Percentiles rank a stretch among this genome's conserved stretches.
phyloP scores from a whole-genome alignment of 2,329 filamentous ascomycete species.

The Fusarium decemcellulare region DNA sequence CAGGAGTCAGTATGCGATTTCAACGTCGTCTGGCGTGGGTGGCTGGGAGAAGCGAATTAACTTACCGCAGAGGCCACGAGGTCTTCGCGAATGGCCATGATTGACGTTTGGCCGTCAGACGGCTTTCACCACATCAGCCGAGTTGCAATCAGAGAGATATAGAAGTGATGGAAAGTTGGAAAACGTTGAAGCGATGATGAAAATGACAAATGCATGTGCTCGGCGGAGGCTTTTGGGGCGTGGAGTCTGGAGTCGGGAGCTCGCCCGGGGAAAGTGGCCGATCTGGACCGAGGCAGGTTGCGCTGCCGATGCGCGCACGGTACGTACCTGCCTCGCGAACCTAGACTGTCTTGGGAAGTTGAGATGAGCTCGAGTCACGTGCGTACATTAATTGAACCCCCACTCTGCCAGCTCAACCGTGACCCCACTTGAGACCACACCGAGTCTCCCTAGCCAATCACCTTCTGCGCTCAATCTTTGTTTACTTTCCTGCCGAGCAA shows the following conservation, averaged over 20 bases:
- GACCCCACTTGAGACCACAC: constrained; percentile 19
- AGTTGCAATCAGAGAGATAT: constrained; percentile 19
- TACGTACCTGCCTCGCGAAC: constrained; percentile 28
- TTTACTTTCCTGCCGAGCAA: constrained; percentile 61
- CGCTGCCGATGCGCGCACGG: constrained; percentile 18
- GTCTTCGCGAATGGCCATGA: constrained; percentile 94
- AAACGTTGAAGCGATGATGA: constrained; percentile 30
- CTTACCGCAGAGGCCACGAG: constrained; percentile 85
- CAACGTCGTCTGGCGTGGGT: constrained; percentile 7
- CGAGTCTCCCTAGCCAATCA: constrained; percentile 46
- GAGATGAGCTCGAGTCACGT: constrained; percentile 24
- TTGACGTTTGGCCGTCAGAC: constrained; percentile 35
- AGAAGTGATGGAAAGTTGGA: constrained; percentile 3
- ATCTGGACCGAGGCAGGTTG: constrained; percentile 51
- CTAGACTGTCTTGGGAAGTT: background rate
- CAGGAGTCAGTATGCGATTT: constrained; percentile 35
- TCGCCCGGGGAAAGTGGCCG: constrained; percentile 45
- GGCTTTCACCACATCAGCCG: constrained; percentile 45
- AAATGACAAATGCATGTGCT: constrained; percentile 49
- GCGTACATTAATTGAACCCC: background rate
- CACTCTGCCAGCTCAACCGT: constrained; percentile 30
- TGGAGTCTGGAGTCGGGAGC: constrained; percentile 46
- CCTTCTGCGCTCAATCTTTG: constrained; percentile 43
- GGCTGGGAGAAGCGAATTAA: constrained; percentile 30
- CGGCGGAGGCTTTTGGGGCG: constrained; percentile 36